Percentiles rank a stretch among this genome's conserved stretches.
These are phyloP conservation scores for Coccinonectria pachysandricola DNA, from an alignment of 2,329 filamentous ascomycete genomes.

Conservation along the genomic window DNA sequence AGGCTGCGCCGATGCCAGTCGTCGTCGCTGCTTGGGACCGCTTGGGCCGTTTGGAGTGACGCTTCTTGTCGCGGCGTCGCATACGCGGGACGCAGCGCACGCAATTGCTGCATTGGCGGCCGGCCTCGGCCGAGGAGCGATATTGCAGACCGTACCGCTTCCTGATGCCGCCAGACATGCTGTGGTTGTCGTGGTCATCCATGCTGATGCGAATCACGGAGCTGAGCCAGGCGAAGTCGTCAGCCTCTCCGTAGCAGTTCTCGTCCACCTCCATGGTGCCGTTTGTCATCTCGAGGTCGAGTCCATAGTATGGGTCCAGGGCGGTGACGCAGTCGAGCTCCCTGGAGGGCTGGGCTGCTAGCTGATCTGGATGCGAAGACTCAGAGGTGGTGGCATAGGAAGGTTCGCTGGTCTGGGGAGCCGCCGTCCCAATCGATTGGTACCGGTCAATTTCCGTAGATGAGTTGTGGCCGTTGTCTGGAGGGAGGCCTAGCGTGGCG, in stretches of 20 bases:
- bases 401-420: no score
- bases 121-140: conserved; percentile 15
- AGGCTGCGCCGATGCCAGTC: no score
- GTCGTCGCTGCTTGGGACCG: conserved; percentile 4
- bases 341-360: no score
- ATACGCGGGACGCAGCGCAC: conserved; percentile 15
- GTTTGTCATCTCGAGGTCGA: conserved; percentile 1
- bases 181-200: no score
- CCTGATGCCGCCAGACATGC: conserved; percentile 7
- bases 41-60: conserved; percentile 5
- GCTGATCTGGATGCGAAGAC: no score
- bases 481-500: no score
- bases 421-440: no score
- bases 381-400: no score
- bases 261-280: conserved; percentile 19
- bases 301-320: conserved; percentile 3
- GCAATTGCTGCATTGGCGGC: conserved; percentile 14
- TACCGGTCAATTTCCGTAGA: no score
- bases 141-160: conserved; percentile 15
- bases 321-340: no score
- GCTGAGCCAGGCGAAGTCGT: conserved; percentile 18
- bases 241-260: conserved; percentile 16
- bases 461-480: no score
- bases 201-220: conserved; percentile 5
- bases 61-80: conserved; percentile 18